Conservation (phyloP, 2,329 filamentous ascomycete species). For the Dactylonectria macrodidyma region DNA sequence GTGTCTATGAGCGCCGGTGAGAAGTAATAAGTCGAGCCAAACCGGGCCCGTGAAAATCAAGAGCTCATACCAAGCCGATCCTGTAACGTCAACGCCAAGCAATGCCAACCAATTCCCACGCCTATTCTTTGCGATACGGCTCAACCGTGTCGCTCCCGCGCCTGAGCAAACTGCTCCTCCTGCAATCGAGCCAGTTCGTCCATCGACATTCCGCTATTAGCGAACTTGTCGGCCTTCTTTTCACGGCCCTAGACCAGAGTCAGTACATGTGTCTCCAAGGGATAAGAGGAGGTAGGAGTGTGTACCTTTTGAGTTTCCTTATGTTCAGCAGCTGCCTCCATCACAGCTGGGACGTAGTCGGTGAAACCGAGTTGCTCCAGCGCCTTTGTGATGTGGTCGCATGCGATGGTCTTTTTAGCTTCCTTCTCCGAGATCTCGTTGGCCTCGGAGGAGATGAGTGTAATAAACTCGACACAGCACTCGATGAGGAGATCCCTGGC, state of each 20-base stretch:
- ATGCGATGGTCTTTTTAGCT: constrained; percentile 98
- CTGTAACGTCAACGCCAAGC: constrained; percentile 52
- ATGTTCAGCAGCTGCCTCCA: constrained; percentile 90
- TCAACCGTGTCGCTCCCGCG: constrained; percentile 60
- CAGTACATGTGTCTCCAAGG: constrained; percentile 63
- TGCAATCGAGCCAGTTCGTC: constrained; percentile 92
- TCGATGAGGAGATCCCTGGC: constrained; percentile 96
- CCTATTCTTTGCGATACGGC: constrained; percentile 34
- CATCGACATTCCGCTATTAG: constrained; percentile 91
- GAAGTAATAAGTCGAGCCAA: constrained; percentile 32
- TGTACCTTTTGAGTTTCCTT: constrained; percentile 91
- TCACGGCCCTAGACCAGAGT: constrained; percentile 79
- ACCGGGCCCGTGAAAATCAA: constrained; percentile 33
- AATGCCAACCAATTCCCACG: constrained; percentile 52
- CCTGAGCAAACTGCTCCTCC: constrained; percentile 90
- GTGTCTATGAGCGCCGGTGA: constrained; percentile 46
- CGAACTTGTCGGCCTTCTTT: constrained; percentile 97
- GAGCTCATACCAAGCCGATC: constrained; percentile 31
- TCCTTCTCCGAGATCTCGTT: constrained; percentile 99
- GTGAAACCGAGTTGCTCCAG: constrained; percentile 92
- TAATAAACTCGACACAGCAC: constrained; percentile 99
- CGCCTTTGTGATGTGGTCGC: constrained; percentile 96
- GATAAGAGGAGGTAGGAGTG: constrained; percentile 47
- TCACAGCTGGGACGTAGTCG: constrained; percentile 90
- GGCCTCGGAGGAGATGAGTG: constrained; percentile 96